Conservation (phyloP, 805 yeast genomes). For the Scheffersomyces stipitis region DNA sequence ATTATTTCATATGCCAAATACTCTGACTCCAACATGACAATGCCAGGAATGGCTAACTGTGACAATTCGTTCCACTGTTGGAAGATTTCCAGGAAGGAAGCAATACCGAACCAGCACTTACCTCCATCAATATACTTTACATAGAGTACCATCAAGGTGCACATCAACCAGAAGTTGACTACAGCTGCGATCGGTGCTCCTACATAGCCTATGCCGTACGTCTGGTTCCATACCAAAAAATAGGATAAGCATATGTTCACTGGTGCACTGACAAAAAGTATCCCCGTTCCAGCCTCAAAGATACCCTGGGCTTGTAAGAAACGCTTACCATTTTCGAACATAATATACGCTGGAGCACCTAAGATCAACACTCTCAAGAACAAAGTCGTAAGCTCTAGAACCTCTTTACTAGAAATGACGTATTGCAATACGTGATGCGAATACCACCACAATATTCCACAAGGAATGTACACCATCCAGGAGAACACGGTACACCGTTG, state of each 20-base stretch:
- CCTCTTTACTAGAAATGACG: conserved; percentile 34
- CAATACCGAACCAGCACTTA: conserved; percentile 68
- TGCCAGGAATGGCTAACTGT: conserved; percentile 44
- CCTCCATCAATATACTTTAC: conserved; percentile 52
- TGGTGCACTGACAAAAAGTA: conserved; percentile 42
- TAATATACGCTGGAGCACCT: conserved; percentile 46
- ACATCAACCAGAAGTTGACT: conserved; percentile 44
- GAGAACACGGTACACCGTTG: conserved; percentile 40
- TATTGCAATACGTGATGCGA: conserved; percentile 25
- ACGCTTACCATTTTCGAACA: conserved; percentile 41
- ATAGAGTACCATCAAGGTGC: conserved; percentile 33
- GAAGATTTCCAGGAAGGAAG: conserved; percentile 35
- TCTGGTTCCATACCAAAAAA: conserved; percentile 43
- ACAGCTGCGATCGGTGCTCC: conserved; percentile 47
- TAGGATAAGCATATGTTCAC: conserved; percentile 39
- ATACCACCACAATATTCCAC: conserved; percentile 42
- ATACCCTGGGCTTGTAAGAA: conserved; percentile 48
- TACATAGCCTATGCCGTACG: conserved; percentile 38
- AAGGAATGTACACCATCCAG: conserved; percentile 35
- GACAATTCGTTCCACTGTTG: conserved; percentile 35
- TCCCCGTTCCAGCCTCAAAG: conserved; percentile 48
- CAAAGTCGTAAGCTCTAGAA: conserved; percentile 30
- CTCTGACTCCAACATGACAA: conserved; percentile 46
- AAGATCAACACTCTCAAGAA: conserved; percentile 34
- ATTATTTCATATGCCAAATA: conserved; percentile 47